A percentile compares a stretch with the other conserved stretches of the same genome.
Conservation (phyloP, 2,329 filamentous ascomycete species). For the Thyridium curvatum region DNA sequence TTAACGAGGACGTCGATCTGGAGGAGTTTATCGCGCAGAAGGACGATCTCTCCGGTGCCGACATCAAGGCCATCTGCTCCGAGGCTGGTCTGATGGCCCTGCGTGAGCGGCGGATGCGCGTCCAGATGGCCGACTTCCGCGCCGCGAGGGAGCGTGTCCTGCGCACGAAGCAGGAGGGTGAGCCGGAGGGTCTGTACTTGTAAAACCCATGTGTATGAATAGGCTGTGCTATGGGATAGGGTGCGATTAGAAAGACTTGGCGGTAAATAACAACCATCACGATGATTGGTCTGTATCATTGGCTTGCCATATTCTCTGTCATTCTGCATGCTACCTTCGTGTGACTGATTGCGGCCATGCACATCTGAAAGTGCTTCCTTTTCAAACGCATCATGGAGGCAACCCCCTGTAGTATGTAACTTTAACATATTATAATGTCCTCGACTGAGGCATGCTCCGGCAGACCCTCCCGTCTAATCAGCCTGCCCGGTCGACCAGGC, state of each 20-base stretch:
- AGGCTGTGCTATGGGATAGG: background rate
- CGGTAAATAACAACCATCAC: too few relatives aligned
- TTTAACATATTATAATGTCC: too few relatives aligned
- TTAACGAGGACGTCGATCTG: slow-evolving; percentile 93
- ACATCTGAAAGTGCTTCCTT: too few relatives aligned
- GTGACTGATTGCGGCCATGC: too few relatives aligned
- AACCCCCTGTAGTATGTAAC: too few relatives aligned
- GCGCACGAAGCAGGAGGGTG: slow-evolving; percentile 97
- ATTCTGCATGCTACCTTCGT: too few relatives aligned
- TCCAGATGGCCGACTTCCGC: slow-evolving; percentile 98
- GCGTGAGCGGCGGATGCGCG: slow-evolving; percentile 91
- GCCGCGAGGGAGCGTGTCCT: slow-evolving; percentile 88
- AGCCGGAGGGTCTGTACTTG: slow-evolving; percentile 97
- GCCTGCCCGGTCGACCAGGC: too few relatives aligned
- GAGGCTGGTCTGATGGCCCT: slow-evolving; percentile 93
- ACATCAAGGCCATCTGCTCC: slow-evolving; percentile 98
- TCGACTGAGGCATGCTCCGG: too few relatives aligned
- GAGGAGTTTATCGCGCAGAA: slow-evolving; percentile 99
- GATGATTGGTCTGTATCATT: too few relatives aligned
- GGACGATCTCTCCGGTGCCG: slow-evolving; percentile 92
- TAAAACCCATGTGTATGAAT: slow-evolving; percentile 38
- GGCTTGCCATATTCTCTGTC: too few relatives aligned
- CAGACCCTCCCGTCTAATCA: too few relatives aligned
- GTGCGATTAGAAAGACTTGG: slow-evolving; percentile 1
- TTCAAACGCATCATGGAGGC: too few relatives aligned